Evolutionary conservation across 768 basidiomycete species (phyloP).

Genomic region (Royoungia palumana): DNA sequence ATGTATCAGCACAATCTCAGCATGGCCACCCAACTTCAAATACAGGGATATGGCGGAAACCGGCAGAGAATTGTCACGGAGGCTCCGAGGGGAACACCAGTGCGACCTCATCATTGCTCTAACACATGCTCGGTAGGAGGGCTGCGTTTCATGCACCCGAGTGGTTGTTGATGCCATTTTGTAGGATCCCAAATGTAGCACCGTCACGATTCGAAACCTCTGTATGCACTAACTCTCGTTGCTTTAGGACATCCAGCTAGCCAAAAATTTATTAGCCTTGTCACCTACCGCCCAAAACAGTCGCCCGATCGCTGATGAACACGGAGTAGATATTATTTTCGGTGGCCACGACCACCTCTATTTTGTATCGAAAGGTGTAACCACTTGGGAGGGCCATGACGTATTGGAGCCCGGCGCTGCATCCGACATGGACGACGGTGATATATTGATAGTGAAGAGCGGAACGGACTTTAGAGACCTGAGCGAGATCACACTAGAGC

Average conservation of each 20-base stretch:
- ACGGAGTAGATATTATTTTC: conserved; percentile 76
- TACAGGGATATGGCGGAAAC: conserved; percentile 70
- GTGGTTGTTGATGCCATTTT: no score
- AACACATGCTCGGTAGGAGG: conserved; percentile 46
- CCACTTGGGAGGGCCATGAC: conserved; percentile 61
- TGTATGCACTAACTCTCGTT: not conserved
- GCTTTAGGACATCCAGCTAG: conserved; percentile 59
- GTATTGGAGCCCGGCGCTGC: conserved; percentile 47
- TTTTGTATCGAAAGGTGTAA: conserved; percentile 62
- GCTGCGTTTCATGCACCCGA: no score
- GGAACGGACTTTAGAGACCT: conserved; percentile 85
- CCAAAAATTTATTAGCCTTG: conserved; percentile 56
- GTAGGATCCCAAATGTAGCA: conserved; percentile 17
- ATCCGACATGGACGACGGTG: conserved; percentile 63
- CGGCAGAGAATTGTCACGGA: conserved; percentile 62
- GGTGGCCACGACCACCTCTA: conserved; percentile 87
- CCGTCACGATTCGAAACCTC: no score
- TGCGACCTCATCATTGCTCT: conserved; percentile 82
- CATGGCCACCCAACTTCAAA: conserved; percentile 75
- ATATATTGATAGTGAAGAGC: conserved; percentile 71
- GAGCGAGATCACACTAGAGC: conserved; percentile 62
- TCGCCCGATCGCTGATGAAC: conserved; percentile 42
- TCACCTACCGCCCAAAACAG: conserved; percentile 49
- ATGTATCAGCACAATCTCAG: conserved; percentile 81
- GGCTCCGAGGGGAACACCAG: conserved; percentile 62